These are phyloP conservation scores for Helotiales sp. DNA, from an alignment of 2,329 filamentous ascomycete genomes.

Conservation along the genomic window DNA sequence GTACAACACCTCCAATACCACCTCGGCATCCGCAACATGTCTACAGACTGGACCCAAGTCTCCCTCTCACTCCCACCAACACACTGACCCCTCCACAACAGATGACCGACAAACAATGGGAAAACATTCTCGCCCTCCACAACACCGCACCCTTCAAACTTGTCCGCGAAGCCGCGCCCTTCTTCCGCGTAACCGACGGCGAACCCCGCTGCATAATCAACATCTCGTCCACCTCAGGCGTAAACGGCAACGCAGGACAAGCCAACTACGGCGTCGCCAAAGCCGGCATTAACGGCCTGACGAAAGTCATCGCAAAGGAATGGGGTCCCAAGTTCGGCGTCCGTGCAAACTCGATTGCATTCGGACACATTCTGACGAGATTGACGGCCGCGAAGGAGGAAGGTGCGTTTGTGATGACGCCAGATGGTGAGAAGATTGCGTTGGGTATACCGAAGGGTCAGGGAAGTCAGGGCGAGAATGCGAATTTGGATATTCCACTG, in stretches of 20 bases:
- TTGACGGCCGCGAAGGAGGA: constrained; percentile 85
- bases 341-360: constrained; percentile 81
- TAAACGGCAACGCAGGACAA: constrained; percentile 90
- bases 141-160: constrained; percentile 86
- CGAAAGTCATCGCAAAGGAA: constrained; percentile 90
- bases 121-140: constrained; percentile 84
- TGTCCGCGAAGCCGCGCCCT: constrained; percentile 78
- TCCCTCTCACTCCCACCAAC: constrained; percentile 18
- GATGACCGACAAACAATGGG: constrained; percentile 91
- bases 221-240: constrained; percentile 79
- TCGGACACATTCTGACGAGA: constrained; percentile 80
- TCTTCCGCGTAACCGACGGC: constrained; percentile 85
- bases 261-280: constrained; percentile 88
- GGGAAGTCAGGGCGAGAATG: constrained; percentile 48
- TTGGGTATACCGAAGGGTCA: constrained; percentile 74
- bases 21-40: constrained; percentile 21
- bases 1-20: constrained; percentile 42
- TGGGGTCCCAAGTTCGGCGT: constrained; percentile 88
- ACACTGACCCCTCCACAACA: constrained; percentile 35
- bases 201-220: constrained; percentile 81
- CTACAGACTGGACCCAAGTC: constrained; percentile 23
- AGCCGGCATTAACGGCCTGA: constrained; percentile 80
- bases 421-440: constrained; percentile 75
- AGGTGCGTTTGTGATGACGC: constrained; percentile 77
- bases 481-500: constrained; percentile 75